Conservation (phyloP, 331 rosid species). For the Saraca asoca region DNA sequence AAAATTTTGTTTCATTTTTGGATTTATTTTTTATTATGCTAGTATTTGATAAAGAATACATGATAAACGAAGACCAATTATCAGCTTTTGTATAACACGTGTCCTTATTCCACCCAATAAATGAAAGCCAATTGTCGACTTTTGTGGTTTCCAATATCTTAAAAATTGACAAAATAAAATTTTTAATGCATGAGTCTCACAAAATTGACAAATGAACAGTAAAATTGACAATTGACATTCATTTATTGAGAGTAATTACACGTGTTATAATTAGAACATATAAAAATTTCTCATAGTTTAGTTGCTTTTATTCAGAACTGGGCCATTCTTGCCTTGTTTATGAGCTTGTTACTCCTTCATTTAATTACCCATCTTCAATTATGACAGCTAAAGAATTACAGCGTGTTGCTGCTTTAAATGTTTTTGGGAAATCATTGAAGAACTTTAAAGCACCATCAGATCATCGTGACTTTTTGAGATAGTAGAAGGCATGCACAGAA, state of each 20-base stretch:
- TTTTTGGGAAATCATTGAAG: conserved; percentile 65
- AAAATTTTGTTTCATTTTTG: background rate
- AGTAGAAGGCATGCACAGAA: conserved; percentile 39
- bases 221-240: background rate
- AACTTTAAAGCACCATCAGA: conserved; percentile 49
- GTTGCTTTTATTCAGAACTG: background rate
- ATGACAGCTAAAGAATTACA: conserved; percentile 81
- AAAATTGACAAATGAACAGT: background rate
- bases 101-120: too few relatives aligned
- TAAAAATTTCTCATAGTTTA: too few relatives aligned
- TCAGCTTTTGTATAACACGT: too few relatives aligned
- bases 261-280: background rate
- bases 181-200: too few relatives aligned
- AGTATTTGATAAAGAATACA: background rate
- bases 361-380: conserved; percentile 23
- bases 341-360: conserved; percentile 2
- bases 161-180: too few relatives aligned
- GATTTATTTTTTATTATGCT: background rate
- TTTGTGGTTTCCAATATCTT: too few relatives aligned
- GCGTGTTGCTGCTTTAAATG: conserved; percentile 62
- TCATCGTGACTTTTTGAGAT: conserved; percentile 50
- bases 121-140: too few relatives aligned
- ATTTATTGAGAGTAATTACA: background rate
- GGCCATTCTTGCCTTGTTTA: background rate
- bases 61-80: background rate